These are phyloP conservation scores for Incumbomyces lentus DNA, from an alignment of 2,329 filamentous ascomycete genomes.

Conservation along the genomic window DNA sequence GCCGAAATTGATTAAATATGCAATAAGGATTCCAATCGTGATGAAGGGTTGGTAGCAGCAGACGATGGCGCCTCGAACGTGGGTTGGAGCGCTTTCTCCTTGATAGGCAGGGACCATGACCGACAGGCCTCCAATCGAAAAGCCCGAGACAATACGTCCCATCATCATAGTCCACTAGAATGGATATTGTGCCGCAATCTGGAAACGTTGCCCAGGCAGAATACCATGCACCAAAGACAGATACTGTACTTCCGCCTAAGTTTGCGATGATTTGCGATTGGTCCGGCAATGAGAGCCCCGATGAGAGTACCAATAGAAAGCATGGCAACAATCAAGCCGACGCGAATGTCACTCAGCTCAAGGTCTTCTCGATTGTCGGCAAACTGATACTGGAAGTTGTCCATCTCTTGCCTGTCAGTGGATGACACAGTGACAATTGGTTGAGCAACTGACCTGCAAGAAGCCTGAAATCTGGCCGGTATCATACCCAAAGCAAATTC, in stretches of 20 bases:
- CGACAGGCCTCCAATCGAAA: constrained; percentile 33
- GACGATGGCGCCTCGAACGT: constrained; percentile 38
- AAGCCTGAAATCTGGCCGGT: constrained; percentile 37
- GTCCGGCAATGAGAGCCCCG: constrained; percentile 50
- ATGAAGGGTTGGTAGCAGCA: constrained; percentile 36
- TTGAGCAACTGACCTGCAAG: constrained; percentile 28
- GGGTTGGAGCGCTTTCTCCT: constrained; percentile 33
- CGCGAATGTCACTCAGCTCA: constrained; percentile 1
- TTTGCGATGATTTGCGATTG: constrained; percentile 30
- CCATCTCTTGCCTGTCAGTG: constrained; percentile 28
- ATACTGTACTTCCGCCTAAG: constrained; percentile 34
- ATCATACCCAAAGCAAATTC: constrained; percentile 33
- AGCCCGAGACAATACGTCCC: constrained; percentile 32
- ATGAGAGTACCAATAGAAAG: constrained; percentile 6
- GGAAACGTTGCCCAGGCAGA: constrained; percentile 31
- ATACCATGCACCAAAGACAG: constrained; percentile 28
- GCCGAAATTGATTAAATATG: constrained; percentile 39
- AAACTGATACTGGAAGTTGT: constrained; percentile 29
- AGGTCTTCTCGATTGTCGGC: constrained; percentile 2
- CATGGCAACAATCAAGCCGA: constrained; percentile 13
- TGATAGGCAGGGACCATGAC: constrained; percentile 32
- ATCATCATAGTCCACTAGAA: constrained; percentile 29
- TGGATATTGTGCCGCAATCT: constrained; percentile 26
- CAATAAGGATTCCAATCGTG: constrained; percentile 33
- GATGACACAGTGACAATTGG: background rate